A percentile compares a stretch with the other conserved stretches of the same genome.
These are phyloP conservation scores for Botryotinia calthae DNA, from an alignment of 2,329 filamentous ascomycete genomes.

Conservation along the genomic window DNA sequence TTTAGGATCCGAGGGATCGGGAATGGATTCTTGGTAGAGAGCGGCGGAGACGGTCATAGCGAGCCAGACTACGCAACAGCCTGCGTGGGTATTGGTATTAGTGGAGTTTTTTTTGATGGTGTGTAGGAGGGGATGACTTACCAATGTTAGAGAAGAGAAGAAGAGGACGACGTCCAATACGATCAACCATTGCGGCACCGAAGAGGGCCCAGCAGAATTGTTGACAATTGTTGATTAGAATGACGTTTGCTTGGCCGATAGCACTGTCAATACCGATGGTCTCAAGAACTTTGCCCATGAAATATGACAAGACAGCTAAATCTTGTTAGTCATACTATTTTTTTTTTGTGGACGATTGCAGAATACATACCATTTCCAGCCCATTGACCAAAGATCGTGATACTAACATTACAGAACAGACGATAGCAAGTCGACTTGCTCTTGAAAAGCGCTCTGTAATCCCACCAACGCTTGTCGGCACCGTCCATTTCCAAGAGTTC, in stretches of 20 bases:
- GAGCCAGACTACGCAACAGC: constrained; percentile 49
- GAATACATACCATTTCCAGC: constrained; percentile 40
- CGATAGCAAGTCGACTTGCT: constrained; percentile 48
- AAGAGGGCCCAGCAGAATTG: constrained; percentile 53
- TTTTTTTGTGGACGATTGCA: not conserved
- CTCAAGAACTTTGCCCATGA: constrained; percentile 51
- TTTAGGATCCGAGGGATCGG: constrained; percentile 13
- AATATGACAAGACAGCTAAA: constrained; percentile 49
- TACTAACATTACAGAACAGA: constrained; percentile 50
- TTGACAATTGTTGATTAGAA: constrained; percentile 53
- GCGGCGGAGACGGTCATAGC: constrained; percentile 47
- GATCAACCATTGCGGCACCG: constrained; percentile 56
- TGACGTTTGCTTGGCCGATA: constrained; percentile 52
- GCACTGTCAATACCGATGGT: constrained; percentile 50
- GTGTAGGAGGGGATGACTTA: not conserved
- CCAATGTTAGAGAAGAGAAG: constrained; percentile 50
- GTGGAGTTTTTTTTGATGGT: not conserved
- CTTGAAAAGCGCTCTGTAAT: constrained; percentile 53
- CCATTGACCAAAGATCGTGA: constrained; percentile 54
- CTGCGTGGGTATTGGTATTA: not conserved
- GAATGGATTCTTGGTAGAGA: constrained; percentile 33
- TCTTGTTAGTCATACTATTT: constrained; percentile 20
- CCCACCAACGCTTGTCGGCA: constrained; percentile 56
- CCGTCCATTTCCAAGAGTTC: constrained; percentile 50
- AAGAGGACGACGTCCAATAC: constrained; percentile 56